phyloP scores from a whole-genome alignment of 108 stramenopile species.

The Skeletonema marinoi region DNA sequence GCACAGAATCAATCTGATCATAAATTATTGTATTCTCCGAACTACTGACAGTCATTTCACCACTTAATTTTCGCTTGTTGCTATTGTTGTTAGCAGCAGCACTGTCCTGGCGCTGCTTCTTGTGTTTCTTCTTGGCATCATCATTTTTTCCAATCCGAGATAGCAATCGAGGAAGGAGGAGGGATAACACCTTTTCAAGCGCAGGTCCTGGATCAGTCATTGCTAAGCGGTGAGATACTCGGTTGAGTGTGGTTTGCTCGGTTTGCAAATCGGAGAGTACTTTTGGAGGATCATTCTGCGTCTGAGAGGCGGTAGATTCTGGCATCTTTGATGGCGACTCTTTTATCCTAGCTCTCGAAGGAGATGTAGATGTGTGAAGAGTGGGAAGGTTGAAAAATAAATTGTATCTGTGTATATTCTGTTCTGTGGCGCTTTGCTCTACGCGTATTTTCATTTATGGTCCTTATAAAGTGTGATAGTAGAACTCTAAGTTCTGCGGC shows the following conservation, averaged over 20 bases:
- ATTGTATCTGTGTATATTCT: too few species aligned
- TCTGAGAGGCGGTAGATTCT: neutral
- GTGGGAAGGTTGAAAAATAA: too few species aligned
- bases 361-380: too few species aligned
- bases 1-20: conserved; percentile 15
- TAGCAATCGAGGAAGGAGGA: conserved; percentile 75
- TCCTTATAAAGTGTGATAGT: too few species aligned
- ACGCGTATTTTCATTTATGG: too few species aligned
- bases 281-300: neutral
- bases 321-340: neutral
- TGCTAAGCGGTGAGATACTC: conserved; percentile 80
- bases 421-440: too few species aligned
- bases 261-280: conserved; percentile 28
- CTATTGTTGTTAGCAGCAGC: neutral
- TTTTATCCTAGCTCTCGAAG: too few species aligned
- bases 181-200: conserved; percentile 59
- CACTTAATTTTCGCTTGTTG: conserved; percentile 33
- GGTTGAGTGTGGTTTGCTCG: conserved; percentile 61
- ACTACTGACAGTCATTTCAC: neutral
- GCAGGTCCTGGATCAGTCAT: conserved; percentile 58
- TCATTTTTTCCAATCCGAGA: conserved; percentile 75
- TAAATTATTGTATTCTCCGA: neutral
- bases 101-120: neutral
- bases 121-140: conserved; percentile 29
- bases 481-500: too few species aligned